Evolutionary conservation across 1,284 basidiomycete genomes (phyloP).

Genomic region (Moniliophthora roreri): DNA sequence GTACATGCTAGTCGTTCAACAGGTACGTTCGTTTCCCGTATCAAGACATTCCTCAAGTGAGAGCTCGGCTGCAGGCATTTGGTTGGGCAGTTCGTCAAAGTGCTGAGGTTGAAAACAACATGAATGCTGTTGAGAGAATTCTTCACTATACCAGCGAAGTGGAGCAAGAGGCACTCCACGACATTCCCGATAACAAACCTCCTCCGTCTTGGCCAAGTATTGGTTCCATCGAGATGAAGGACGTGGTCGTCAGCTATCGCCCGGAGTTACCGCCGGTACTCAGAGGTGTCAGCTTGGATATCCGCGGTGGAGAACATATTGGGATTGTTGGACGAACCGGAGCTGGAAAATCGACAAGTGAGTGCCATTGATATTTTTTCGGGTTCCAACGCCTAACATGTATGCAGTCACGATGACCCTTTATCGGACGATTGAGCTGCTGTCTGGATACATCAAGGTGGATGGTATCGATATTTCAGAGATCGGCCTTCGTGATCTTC

Average conservation of each 20-base stretch:
- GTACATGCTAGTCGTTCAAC: slow-evolving; percentile 75
- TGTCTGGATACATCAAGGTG: slow-evolving; percentile 32
- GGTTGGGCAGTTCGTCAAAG: slow-evolving; percentile 68
- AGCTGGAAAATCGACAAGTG: neutral
- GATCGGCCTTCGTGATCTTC: slow-evolving; percentile 47
- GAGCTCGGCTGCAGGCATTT: slow-evolving; percentile 38
- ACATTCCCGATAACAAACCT: slow-evolving; percentile 52
- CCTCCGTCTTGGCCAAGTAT: slow-evolving; percentile 47
- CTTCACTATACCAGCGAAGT: slow-evolving; percentile 60
- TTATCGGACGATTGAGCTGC: slow-evolving; percentile 42
- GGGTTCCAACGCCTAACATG: slow-evolving; percentile 46
- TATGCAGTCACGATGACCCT: slow-evolving; percentile 40
- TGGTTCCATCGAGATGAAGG: slow-evolving; percentile 52
- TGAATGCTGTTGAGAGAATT: slow-evolving; percentile 72
- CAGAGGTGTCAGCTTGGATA: slow-evolving; percentile 53
- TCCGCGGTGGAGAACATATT: slow-evolving; percentile 77
- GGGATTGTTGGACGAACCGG: slow-evolving; percentile 62
- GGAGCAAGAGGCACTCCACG: slow-evolving; percentile 64
- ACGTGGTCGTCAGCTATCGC: slow-evolving; percentile 59
- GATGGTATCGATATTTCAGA: slow-evolving; percentile 49
- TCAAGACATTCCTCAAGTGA: neutral
- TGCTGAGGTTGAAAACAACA: slow-evolving; percentile 72
- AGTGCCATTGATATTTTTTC: neutral
- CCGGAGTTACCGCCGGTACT: slow-evolving; percentile 57
- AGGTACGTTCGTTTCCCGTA: slow-evolving; percentile 34